These are phyloP conservation scores for Cryptococcus sp. DNA, from an alignment of 1,284 basidiomycete species.

Conservation along the genomic window DNA sequence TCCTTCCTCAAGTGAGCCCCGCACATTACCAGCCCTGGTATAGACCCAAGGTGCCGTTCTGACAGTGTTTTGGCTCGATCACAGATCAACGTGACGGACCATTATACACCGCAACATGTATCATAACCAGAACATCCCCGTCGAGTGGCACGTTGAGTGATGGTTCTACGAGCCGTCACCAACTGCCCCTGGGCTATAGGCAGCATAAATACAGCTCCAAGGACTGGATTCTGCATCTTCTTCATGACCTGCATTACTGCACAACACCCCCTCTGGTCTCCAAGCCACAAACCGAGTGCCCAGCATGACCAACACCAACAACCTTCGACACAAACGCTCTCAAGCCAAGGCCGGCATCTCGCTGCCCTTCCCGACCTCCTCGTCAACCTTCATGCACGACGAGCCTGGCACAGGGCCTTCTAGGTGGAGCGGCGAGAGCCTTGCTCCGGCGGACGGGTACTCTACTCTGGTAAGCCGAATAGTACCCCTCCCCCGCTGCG, in stretches of 20 bases:
- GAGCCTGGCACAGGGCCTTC: background rate
- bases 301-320: conserved; percentile 5
- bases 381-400: conserved; percentile 12
- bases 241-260: background rate
- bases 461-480: conserved; percentile 8
- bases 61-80: background rate
- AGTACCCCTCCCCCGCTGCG: background rate
- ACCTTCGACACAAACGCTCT: conserved; percentile 11
- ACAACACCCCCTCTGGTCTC: background rate
- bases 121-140: background rate
- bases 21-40: background rate
- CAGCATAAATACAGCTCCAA: too few species aligned
- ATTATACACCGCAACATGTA: conserved; percentile 1
- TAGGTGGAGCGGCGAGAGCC: conserved; percentile 11
- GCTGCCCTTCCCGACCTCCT: conserved; percentile 10
- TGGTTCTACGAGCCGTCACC: background rate
- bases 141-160: background rate
- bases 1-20: background rate
- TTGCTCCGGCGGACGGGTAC: conserved; percentile 16
- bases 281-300: background rate
- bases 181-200: background rate
- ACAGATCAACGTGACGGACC: background rate
- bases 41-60: too few species aligned
- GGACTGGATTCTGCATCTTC: background rate
- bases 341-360: conserved; percentile 9